phyloP scores from a whole-genome alignment of 2,329 filamentous ascomycete genomes.

The Fusarium sp. region DNA sequence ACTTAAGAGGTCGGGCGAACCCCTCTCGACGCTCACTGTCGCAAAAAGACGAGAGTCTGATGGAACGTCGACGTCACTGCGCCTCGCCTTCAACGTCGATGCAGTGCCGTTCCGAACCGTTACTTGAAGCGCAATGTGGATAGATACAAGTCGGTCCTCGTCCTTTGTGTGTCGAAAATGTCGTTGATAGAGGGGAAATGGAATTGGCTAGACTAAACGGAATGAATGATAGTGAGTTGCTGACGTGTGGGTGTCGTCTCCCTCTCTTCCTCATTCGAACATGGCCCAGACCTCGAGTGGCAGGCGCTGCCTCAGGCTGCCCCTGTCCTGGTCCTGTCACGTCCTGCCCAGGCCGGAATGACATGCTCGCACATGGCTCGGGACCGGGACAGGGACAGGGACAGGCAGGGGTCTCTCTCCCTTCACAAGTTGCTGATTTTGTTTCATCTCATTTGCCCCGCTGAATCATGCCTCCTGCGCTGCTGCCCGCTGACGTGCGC shows the following conservation, averaged over 20 bases:
- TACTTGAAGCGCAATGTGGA: neutral
- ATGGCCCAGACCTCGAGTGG: neutral
- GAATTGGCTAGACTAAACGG: neutral
- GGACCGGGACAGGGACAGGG: neutral
- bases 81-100: slow-evolving; percentile 5
- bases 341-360: neutral
- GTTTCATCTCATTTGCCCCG: slow-evolving; percentile 7
- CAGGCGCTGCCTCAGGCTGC: slow-evolving; percentile 27
- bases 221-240: slow-evolving; percentile 13
- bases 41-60: slow-evolving; percentile 10
- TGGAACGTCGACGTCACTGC: slow-evolving; percentile 18
- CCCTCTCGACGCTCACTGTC: slow-evolving; percentile 18
- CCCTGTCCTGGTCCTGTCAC: neutral
- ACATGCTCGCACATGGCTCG: neutral
- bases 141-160: neutral
- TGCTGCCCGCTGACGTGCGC: neutral
- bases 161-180: neutral
- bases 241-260: slow-evolving; percentile 28
- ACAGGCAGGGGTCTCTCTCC: slow-evolving; percentile 13
- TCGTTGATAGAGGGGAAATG: neutral
- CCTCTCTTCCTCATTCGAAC: slow-evolving; percentile 13
- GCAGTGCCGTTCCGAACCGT: neutral
- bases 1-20: neutral
- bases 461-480: neutral
- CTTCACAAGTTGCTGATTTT: neutral